Base-by-base conservation (phyloP, 2,329 filamentous ascomycete genomes). In the Penicillium nordicum region DNA sequence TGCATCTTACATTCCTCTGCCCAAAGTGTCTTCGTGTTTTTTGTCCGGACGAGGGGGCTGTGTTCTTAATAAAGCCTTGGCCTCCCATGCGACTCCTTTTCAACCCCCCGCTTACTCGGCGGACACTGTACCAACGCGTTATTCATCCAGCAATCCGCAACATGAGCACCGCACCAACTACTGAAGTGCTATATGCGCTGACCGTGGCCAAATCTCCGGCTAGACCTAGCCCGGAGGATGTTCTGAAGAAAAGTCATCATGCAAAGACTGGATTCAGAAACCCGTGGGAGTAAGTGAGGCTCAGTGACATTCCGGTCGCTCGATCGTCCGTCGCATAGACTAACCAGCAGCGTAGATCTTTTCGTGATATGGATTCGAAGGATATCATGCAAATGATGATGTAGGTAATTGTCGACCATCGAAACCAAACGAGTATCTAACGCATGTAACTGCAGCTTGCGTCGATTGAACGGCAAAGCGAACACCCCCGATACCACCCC, bases 401-500 rank as follows among this genome's bases (percentile, higher is more conserved):
- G 69, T 71, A 60, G 57, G 63, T 55, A 5, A 6, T 9, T 27
- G 1, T 10, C 12, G 14, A 23, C 0, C 5, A 10, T 41, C 23
- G 21, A 21, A 21, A 21, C 3, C 5, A 23, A 29, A 9, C 8
- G 9, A 29, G 3, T 34, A 5, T 30, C 36, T 56, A n/a, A 56
- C 9, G 16, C n/a, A 6, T 7, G 12, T 2, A 16, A 10, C 10
- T 30, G 1, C 12, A 56, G 53, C 21, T 14, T 18, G 21, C 77
- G 82, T 59, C 74, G 72, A 44, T 46, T 85, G 9, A 75, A 70
- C 2, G 84, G 84, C 27, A 73, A 79, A 61, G 69, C 67, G 5
- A 82, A 84, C 46, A 67, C 57, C 1, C 88, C 89, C 29, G 80
- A 90, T 67, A 86, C 86, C 8, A 82, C 81, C 10, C 81, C 82